phyloP scores from a whole-genome alignment of 1,139 yeast genomes.

The Taiozyma sp. region DNA sequence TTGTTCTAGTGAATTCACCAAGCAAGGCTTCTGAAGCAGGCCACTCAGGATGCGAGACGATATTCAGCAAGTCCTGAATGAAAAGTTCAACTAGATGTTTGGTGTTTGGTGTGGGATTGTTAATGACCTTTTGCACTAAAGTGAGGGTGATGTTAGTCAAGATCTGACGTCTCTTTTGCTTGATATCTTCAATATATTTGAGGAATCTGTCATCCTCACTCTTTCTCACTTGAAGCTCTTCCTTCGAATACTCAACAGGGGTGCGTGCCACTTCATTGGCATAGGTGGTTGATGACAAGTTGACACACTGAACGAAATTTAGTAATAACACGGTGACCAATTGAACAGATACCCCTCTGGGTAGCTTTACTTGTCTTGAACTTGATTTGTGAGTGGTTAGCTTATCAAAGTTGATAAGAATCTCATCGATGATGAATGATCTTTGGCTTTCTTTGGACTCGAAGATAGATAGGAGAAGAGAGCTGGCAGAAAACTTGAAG shows the following conservation, averaged over 20 bases:
- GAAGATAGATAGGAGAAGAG: constrained; percentile 41
- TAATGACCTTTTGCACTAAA: constrained; percentile 35
- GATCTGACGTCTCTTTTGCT: constrained; percentile 8
- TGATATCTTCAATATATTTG: constrained; percentile 1
- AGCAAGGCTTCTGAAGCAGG: constrained; percentile 49
- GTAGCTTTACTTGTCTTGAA: constrained; percentile 39
- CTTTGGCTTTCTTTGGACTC: constrained; percentile 44
- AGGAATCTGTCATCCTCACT: constrained; percentile 14
- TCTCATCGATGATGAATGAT: constrained; percentile 52
- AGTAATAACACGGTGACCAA: constrained; percentile 41
- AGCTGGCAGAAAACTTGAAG: constrained; percentile 32
- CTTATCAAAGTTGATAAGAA: constrained; percentile 45
- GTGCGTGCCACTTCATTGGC: constrained; percentile 14
- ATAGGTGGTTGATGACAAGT: constrained; percentile 18
- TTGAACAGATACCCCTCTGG: constrained; percentile 44
- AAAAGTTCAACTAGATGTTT: constrained; percentile 44
- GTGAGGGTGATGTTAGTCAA: constrained; percentile 34
- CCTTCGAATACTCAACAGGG: constrained; percentile 8
- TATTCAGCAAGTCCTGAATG: constrained; percentile 46
- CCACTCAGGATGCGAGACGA: constrained; percentile 54
- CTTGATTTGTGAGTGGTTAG: constrained; percentile 38
- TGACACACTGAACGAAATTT: constrained; percentile 39
- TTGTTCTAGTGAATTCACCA: constrained; percentile 35
- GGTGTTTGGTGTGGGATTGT: constrained; percentile 33
- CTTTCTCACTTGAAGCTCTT: constrained; percentile 8